Conservation (phyloP, 2,329 filamentous ascomycete species). For the Ascocoryne sarcoides region DNA sequence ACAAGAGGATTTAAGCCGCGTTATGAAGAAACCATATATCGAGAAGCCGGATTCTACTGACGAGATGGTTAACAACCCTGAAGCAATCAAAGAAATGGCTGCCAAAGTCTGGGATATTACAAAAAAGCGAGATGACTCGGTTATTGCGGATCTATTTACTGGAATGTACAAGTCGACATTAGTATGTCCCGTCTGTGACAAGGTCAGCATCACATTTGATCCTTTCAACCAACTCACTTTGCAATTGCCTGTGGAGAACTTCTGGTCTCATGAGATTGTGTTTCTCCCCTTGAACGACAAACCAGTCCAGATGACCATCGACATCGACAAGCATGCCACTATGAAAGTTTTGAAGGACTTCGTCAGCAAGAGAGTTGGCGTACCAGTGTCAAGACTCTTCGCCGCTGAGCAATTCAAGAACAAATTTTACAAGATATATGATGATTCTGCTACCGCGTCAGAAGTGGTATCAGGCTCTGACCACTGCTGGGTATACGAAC, state of each 20-base stretch:
- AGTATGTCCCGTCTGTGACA: slow-evolving; percentile 81
- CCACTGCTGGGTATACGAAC: slow-evolving; percentile 64
- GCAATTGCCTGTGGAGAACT: slow-evolving; percentile 77
- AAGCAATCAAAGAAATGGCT: slow-evolving; percentile 75
- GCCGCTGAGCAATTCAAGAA: slow-evolving; percentile 73
- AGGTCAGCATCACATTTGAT: slow-evolving; percentile 98
- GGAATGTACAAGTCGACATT: slow-evolving; percentile 98
- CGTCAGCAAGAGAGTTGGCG: slow-evolving; percentile 57
- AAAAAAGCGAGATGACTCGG: slow-evolving; percentile 83
- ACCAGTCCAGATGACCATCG: slow-evolving; percentile 66
- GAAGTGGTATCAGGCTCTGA: slow-evolving; percentile 61
- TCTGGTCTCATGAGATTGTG: slow-evolving; percentile 66
- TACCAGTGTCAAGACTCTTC: slow-evolving; percentile 60
- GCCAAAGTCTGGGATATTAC: slow-evolving; percentile 88
- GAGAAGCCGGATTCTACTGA: slow-evolving; percentile 97
- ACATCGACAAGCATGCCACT: slow-evolving; percentile 68
- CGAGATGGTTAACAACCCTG: slow-evolving; percentile 78
- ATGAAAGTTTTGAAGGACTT: slow-evolving; percentile 62
- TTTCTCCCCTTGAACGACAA: slow-evolving; percentile 68
- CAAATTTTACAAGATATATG: slow-evolving; percentile 80
- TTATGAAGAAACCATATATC: slow-evolving; percentile 93
- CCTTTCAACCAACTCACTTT: slow-evolving; percentile 93
- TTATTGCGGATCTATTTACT: slow-evolving; percentile 91
- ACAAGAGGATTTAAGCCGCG: slow-evolving; percentile 89
- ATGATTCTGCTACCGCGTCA: slow-evolving; percentile 58